A percentile compares a stretch with the other conserved stretches of the same genome.
Evolutionary conservation across 768 basidiomycete genomes (phyloP).

Genomic region (Termitomyces titanicus): DNA sequence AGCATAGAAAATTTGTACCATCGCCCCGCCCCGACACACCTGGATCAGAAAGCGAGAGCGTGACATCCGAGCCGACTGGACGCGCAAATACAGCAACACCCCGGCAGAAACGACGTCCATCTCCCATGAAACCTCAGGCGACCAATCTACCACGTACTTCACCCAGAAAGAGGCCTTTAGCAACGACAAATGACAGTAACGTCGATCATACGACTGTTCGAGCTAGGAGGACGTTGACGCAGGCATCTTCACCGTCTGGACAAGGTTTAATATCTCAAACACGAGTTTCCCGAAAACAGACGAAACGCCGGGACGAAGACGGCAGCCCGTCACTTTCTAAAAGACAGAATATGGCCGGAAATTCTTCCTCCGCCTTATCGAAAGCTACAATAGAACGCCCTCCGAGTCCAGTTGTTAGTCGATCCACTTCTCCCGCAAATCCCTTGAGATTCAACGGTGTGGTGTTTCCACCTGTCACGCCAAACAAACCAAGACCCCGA

Average conservation of each 20-base stretch:
- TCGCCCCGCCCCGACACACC: background rate
- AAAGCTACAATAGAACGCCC: background rate
- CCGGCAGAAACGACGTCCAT: background rate
- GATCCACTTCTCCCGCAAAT: background rate
- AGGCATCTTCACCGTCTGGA: background rate
- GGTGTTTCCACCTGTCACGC: background rate
- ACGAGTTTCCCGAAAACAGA: background rate
- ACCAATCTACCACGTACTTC: background rate
- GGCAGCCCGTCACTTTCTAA: background rate
- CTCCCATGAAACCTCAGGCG: background rate
- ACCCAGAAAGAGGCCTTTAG: slow-evolving; percentile 2
- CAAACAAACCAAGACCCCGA: background rate
- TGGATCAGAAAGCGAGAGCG: background rate
- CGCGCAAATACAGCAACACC: too few species aligned
- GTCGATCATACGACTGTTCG: background rate
- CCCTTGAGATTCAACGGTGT: slow-evolving; percentile 3
- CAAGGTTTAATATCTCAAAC: background rate
- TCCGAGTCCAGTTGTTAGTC: background rate
- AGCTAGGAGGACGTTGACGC: background rate
- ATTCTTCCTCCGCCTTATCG: background rate
- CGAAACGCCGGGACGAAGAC: background rate
- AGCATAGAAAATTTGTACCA: background rate
- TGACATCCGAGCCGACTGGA: background rate
- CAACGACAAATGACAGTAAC: background rate
- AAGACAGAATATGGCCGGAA: background rate